Base-by-base conservation (phyloP, 805 yeast genomes). In the Suhomyces sp. region DNA sequence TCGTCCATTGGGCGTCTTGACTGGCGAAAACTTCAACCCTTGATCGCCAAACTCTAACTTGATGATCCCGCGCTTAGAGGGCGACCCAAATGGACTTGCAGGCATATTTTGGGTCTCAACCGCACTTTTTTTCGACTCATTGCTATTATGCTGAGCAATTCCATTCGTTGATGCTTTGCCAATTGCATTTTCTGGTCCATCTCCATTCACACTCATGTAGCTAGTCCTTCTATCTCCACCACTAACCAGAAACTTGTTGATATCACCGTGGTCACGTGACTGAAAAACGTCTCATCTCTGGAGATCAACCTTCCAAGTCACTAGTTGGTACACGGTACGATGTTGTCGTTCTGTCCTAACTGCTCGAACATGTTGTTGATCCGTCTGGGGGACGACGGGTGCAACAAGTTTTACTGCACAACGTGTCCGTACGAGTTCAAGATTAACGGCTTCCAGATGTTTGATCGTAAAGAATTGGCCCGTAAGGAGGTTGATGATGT, bases 371-470 rank as follows among this genome's bases (percentile, higher is more conserved):
- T 94, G 96, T 79, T 94, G 20, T 77, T 87, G 68, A 77, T 89
- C 39, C 77, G 80, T n/a, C 69, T 62, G 12, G 81, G 85, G 1
- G 82, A 81, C 13, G 77, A 78, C 44, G 82, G 76, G 53, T 73
- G 78, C 51, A 86, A 87, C 62, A 77, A 89, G 47, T 83, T 93
- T 60, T 85, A 89, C 57, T 94, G 99, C 70, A 85, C 90, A 8
- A 89, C 98, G 1, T 94, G 99, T 66, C 97, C 99, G 0, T 94
- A 94, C 61, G 93, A 90, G 64, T 94, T 93, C 67, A 91, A 92
- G 39, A 90, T 94, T 47, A 79, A 79, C 24, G 96, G 93, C 2
- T 77, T 89, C 41, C 91, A 86, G 61, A 83, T 94, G 70, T 94
- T 77, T 67, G 97, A 92, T 64, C 79, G 97, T 51, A 90, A 88